phyloP scores from a whole-genome alignment of 139 green algal species.

The Chlamydomonas sp. region DNA sequence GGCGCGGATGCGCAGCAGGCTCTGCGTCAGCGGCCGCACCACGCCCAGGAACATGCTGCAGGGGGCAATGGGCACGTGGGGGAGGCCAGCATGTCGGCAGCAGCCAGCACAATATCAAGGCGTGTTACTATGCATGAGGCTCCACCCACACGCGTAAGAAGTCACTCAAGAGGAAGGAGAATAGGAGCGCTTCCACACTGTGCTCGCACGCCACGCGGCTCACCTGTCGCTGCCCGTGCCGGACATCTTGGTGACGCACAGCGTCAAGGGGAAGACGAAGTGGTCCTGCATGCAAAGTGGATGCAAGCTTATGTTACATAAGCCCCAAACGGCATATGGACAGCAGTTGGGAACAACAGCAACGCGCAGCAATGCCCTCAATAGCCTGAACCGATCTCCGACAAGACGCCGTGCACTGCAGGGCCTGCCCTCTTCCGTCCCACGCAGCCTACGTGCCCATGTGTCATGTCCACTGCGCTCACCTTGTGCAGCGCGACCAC shows the following conservation, averaged over 20 bases:
- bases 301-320: not conserved
- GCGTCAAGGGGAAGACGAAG: slow-evolving; percentile 23
- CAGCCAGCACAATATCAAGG: no score
- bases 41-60: slow-evolving; percentile 2
- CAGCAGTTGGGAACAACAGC: no score
- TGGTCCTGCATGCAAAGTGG: not conserved
- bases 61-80: not conserved
- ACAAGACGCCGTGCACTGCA: no score
- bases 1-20: not conserved
- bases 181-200: no score
- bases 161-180: no score
- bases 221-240: slow-evolving; percentile 22
- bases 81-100: no score
- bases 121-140: not conserved
- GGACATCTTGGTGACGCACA: slow-evolving; percentile 40
- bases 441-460: no score
- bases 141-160: not conserved
- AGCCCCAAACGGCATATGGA: not conserved
- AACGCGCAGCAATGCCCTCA: no score
- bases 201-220: no score
- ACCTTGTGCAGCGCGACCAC: slow-evolving; percentile 55
- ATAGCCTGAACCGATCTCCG: no score
- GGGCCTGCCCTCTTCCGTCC: no score
- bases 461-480: not conserved
- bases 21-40: not conserved